phyloP scores from a whole-genome alignment of 345 rosid species.

The Camelina laxa region DNA sequence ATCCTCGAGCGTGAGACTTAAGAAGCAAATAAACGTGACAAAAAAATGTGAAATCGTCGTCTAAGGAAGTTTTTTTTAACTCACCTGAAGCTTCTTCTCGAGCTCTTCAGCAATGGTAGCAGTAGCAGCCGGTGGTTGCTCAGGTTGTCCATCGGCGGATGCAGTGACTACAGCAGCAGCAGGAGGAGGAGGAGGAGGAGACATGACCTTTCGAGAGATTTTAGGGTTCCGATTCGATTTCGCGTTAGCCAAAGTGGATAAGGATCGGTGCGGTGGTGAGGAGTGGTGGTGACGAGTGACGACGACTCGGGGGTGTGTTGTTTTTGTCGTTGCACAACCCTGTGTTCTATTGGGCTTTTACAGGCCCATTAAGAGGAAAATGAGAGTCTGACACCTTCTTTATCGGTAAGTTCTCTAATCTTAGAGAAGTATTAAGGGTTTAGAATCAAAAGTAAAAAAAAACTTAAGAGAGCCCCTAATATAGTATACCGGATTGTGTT shows the following conservation, averaged over 20 bases:
- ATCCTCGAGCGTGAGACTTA: not conserved
- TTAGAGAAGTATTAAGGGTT: too few species aligned
- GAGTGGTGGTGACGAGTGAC: not conserved
- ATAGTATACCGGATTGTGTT: too few species aligned
- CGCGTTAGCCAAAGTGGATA: slow-evolving; percentile 28
- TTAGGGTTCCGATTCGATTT: slow-evolving; percentile 1
- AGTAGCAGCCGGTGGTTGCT: slow-evolving; percentile 17
- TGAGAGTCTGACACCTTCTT: too few species aligned
- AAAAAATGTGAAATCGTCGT: not conserved
- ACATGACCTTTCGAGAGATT: slow-evolving; percentile 48
- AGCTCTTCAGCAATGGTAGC: slow-evolving; percentile 47
- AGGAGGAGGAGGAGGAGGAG: slow-evolving; percentile 45
- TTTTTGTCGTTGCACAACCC: not conserved
- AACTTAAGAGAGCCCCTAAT: too few species aligned
- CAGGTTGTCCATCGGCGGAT: slow-evolving; percentile 44
- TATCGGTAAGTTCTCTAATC: too few species aligned
- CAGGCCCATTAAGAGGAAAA: not conserved
- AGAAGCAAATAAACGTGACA: not conserved
- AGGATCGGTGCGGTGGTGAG: slow-evolving; percentile 10
- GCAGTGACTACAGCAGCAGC: slow-evolving; percentile 59
- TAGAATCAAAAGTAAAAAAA: too few species aligned
- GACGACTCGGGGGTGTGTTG: not conserved
- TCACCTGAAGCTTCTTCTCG: slow-evolving; percentile 46
- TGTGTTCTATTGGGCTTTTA: not conserved
- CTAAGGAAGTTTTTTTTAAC: slow-evolving; percentile 15